Evolutionary conservation across 1,284 basidiomycete species (phyloP), one percentile per base, ranked within the genome.

Genomic region (Fomitopsis pinicola): DNA sequence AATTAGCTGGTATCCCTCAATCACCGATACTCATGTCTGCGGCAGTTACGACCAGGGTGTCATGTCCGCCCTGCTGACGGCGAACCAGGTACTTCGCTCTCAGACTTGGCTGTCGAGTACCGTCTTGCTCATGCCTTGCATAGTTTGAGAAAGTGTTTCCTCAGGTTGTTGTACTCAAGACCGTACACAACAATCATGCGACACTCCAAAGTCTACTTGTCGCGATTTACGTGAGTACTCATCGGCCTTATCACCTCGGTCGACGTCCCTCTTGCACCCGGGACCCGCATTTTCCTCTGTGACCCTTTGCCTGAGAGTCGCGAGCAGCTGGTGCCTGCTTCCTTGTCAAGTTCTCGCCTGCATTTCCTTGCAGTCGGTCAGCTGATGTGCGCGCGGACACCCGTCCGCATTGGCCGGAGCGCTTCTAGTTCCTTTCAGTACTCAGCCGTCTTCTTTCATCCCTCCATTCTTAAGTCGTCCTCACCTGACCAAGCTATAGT

Each of bases 1-100:
- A 5, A 0, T 22, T 8, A 12, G 9, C 15, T 15, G 40, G 42
- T 52, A 40, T 46, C 22, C 14, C 38, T 26, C 22, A 22, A 22
- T 22, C 22, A 22, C 22, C 56, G 36, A 5, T 19, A 22, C 53
- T 53, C 28, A 61, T 19, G 22, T 38, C 7, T 50, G n/a, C 10
- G 22, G 22, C 45, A 83, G 82, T 17, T 87, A 87, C 74, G 85
- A 87, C 67, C 85, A 87, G 66, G 85, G 85, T 62, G 84, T 87
- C 38, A 86, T 87, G 84, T 83, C 81, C 45, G 82, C 84, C 2
- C 73, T 87, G 19, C 72, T 86, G 36, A 82, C 80, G 22, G 80
- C 82, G 19, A 75, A 75, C 59, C 79, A 82, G 73, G 80, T 79
- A 40, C 22, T 22, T 33, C 42, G 63, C 62, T 36, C 42, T 17